Conservation (phyloP, 2,329 filamentous ascomycete species). For the Tolypocladium endophyticum region DNA sequence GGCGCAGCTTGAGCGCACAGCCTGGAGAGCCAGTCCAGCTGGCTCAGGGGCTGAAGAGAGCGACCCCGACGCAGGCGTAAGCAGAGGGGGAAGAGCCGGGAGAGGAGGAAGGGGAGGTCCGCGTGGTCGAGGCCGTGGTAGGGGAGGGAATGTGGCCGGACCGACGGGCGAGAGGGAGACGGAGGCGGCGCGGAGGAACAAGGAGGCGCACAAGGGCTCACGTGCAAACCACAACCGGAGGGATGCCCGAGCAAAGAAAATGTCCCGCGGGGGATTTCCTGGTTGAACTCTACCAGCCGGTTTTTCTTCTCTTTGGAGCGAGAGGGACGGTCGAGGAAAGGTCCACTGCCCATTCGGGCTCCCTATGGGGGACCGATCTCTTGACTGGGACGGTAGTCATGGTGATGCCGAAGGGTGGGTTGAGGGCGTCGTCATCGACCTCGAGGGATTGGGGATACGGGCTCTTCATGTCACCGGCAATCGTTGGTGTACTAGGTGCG, state of each 20-base stretch:
- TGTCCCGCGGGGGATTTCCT: conserved; percentile 40
- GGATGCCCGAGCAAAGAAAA: conserved; percentile 57
- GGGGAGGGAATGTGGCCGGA: conserved; percentile 53
- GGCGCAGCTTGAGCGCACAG: conserved; percentile 50
- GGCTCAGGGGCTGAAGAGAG: conserved; percentile 48
- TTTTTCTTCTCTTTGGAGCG: background rate
- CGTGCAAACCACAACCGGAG: conserved; percentile 80
- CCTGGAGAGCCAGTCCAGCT: conserved; percentile 48
- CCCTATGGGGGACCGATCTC: background rate
- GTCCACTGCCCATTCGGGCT: background rate
- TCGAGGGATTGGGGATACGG: conserved; percentile 26
- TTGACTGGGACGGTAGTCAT: background rate
- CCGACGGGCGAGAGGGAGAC: conserved; percentile 60
- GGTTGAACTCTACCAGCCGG: conserved; percentile 14
- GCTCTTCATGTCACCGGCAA: conserved; percentile 21
- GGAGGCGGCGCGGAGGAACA: conserved; percentile 58
- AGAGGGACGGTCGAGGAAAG: background rate
- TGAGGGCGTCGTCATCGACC: conserved; percentile 19
- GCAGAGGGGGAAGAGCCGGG: conserved; percentile 32
- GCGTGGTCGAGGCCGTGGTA: conserved; percentile 38
- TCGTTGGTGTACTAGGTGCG: conserved; percentile 17
- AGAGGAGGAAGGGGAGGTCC: conserved; percentile 15
- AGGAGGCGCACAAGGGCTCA: conserved; percentile 74
- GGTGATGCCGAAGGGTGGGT: too few species aligned
- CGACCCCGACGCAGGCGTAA: conserved; percentile 34